These are phyloP conservation scores for Paraurostyla sp. DNA, from an alignment of 73 alveolate species.

Conservation along the genomic window DNA sequence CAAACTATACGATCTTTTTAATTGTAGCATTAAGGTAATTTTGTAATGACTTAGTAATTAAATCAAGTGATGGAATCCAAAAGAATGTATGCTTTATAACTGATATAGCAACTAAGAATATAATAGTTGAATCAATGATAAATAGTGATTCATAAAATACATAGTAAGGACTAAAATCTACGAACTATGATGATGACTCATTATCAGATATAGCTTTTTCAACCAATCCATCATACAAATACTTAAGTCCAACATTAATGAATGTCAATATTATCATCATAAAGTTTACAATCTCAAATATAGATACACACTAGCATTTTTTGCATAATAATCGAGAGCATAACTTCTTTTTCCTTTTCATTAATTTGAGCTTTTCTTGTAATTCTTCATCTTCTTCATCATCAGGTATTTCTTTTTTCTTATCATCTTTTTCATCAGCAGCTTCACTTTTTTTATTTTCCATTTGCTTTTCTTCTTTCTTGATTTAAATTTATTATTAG, in stretches of 20 bases:
- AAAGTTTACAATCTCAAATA: slow-evolving; percentile 29
- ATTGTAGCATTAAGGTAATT: slow-evolving; percentile 47
- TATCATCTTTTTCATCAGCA: too few relatives aligned
- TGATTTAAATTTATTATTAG: not conserved
- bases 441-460: not conserved
- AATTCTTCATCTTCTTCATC: too few relatives aligned
- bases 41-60: slow-evolving; percentile 2
- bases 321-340: too few relatives aligned
- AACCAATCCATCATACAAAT: slow-evolving; percentile 2
- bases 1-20: slow-evolving; percentile 25
- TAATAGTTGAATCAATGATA: slow-evolving; percentile 19
- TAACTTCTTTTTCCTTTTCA: too few relatives aligned
- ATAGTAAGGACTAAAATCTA: slow-evolving; percentile 7
- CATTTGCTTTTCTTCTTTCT: not conserved
- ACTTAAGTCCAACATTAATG: slow-evolving; percentile 33
- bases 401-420: too few relatives aligned
- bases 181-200: not conserved
- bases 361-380: too few relatives aligned
- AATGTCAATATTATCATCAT: slow-evolving; percentile 34
- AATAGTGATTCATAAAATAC: slow-evolving; percentile 31
- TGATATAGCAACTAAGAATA: slow-evolving; percentile 39
- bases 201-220: not conserved
- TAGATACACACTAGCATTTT: not conserved
- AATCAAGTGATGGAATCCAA: slow-evolving; percentile 53
- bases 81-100: slow-evolving; percentile 54